Evolutionary conservation across 2,329 filamentous ascomycete genomes (phyloP).

Genomic region (Talaromyces islandicus): DNA sequence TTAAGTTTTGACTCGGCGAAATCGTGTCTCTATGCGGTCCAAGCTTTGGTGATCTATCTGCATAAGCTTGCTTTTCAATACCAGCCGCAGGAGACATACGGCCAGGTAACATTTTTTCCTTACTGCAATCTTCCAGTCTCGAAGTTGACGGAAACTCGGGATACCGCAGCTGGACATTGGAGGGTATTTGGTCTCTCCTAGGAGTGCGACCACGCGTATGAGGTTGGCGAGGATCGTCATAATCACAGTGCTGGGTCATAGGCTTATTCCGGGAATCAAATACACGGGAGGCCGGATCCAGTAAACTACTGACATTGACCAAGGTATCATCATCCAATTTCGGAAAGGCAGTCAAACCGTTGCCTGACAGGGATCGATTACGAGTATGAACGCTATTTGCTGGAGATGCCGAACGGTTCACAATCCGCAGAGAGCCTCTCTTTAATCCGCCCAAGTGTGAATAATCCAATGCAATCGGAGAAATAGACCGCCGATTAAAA

Average conservation of each 20-base stretch:
- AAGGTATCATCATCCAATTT: not conserved
- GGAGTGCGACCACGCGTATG: not conserved
- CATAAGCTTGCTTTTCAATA: not conserved
- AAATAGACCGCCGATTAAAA: constrained; percentile 17
- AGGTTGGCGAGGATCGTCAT: not conserved
- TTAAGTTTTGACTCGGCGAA: not conserved
- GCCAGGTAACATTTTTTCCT: not conserved
- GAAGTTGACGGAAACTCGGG: not conserved
- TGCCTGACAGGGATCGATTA: constrained; percentile 6
- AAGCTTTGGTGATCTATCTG: not conserved
- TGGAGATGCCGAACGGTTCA: constrained; percentile 33
- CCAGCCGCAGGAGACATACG: not conserved
- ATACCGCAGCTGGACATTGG: not conserved
- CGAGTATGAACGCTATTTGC: constrained; percentile 29
- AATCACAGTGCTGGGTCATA: not conserved
- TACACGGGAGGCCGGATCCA: not conserved
- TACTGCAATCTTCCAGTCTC: not conserved
- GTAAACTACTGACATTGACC: not conserved
- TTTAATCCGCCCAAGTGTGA: constrained; percentile 37
- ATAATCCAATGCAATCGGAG: constrained; percentile 26
- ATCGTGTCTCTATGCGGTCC: not conserved
- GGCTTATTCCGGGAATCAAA: not conserved
- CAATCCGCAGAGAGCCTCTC: constrained; percentile 33
- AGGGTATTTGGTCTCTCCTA: not conserved
- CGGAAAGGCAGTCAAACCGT: not conserved